Percentiles rank a stretch among this genome's conserved stretches.
Conservation (phyloP, 495 filamentous ascomycete genomes). For the Penicillium canariense region DNA sequence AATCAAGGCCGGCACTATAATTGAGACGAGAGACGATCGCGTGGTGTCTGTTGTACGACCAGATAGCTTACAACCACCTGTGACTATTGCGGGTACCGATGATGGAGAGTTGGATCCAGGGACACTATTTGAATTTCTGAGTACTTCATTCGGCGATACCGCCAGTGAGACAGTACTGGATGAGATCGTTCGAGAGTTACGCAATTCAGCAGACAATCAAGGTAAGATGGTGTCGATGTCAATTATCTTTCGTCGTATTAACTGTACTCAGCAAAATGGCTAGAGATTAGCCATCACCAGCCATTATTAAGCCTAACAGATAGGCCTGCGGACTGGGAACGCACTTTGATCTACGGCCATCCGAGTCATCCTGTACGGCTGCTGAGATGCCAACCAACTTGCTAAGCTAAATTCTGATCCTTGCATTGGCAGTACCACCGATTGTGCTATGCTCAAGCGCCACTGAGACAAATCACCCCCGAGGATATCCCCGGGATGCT, state of each 20-base stretch:
- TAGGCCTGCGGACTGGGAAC: conserved; percentile 14
- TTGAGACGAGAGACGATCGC: background rate
- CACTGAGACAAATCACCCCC: conserved; percentile 13
- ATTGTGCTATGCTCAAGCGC: conserved; percentile 15
- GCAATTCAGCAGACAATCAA: conserved; percentile 9
- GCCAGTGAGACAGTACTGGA: background rate
- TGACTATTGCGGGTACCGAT: conserved; percentile 10
- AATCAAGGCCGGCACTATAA: background rate
- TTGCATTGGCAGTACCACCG: conserved; percentile 14
- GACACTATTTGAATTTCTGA: background rate
- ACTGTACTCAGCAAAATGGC: conserved; percentile 8
- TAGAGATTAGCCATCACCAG: background rate
- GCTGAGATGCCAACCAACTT: background rate
- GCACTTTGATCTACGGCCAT: conserved; percentile 22
- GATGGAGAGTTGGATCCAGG: conserved; percentile 20
- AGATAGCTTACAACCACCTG: conserved; percentile 2
- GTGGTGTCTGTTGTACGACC: conserved; percentile 4
- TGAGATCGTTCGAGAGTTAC: background rate
- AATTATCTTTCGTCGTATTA: background rate
- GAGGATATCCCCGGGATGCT: conserved; percentile 16
- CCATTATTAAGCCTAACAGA: background rate
- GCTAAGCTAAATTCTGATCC: background rate
- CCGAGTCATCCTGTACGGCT: conserved; percentile 28
- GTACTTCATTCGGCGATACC: conserved; percentile 1
- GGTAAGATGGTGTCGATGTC: background rate